Evolutionary conservation across 768 basidiomycete genomes (phyloP), one percentile per base, ranked within the genome.

Genomic region (Cystobasidium ongulense): DNA sequence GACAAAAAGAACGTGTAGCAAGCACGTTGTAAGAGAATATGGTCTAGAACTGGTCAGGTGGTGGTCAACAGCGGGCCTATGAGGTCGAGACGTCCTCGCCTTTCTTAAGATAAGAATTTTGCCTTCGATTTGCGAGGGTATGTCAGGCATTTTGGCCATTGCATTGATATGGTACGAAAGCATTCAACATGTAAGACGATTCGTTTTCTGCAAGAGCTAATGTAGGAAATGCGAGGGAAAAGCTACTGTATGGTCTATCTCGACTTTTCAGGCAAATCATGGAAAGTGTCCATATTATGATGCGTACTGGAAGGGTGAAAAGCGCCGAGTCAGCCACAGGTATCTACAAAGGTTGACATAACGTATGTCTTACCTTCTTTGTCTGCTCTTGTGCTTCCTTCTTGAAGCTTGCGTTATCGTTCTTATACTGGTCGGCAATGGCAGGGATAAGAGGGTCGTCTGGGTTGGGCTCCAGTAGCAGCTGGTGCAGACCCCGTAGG

Each of bases 381-480:
- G 43, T 50, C 65, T 68, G 63, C 39, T 52, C 33, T 1, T 38
- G 66, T 17, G 67, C 53, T 29, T 61, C 66, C 52, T 68, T 71
- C 52, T 59, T 72, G 68, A 74, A 70, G 11, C 46, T 62, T 39
- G 68, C 67, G 43, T 68, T 71, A 46, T 71, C 74, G n/a, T 35
- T 74, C 25, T 54, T 23, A 23, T 74, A 68, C 27, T 59, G 52
- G 25, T 68, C 66, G 17, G 66, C 74, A 36, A 74, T 68, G 35
- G 74, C 65, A 38, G 66, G 53, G 41, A 74, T 52, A 29, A 68
- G 66, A 36, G 74, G 53, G 29, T 68, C 53, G 23, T 74, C 66
- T 43, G 67, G 68, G 39, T 74, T 68, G 27, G 66, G 53, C 36
- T 71, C 66, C 21, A 41, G n/a, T 17, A 68, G 36, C 15, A 71